Percentiles rank a stretch among this genome's conserved stretches.
Evolutionary conservation across 2,329 filamentous ascomycete genomes (phyloP).

Genomic region (Nannizziopsis arthrosporioides): DNA sequence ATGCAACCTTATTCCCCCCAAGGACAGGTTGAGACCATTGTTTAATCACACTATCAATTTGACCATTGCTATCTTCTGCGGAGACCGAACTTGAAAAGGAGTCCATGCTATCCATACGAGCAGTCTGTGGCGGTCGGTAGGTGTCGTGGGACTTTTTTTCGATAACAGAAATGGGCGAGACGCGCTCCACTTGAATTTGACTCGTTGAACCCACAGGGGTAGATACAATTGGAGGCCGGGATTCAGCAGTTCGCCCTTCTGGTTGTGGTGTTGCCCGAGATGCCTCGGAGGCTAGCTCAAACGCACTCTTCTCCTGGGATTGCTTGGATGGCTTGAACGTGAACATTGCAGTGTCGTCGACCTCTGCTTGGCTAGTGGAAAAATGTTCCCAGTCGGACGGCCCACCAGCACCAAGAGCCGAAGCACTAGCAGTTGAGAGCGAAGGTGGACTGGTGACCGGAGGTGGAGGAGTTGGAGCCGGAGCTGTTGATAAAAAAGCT

Average conservation of each 20-base stretch:
- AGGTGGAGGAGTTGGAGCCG: constrained; percentile 18
- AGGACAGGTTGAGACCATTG: constrained; percentile 32
- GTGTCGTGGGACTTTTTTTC: neutral
- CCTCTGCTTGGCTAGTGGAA: constrained; percentile 24
- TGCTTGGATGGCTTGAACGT: constrained; percentile 8
- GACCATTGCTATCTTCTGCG: constrained; percentile 22
- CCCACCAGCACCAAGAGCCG: constrained; percentile 31
- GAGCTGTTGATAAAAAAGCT: constrained; percentile 15
- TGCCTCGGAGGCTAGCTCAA: constrained; percentile 10
- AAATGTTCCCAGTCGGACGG: constrained; percentile 41
- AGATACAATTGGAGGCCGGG: neutral
- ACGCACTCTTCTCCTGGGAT: constrained; percentile 10
- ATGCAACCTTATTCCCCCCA: constrained; percentile 10
- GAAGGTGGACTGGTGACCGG: constrained; percentile 8
- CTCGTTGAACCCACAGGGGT: neutral
- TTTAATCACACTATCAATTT: constrained; percentile 36
- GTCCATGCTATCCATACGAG: constrained; percentile 23
- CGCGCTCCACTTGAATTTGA: neutral
- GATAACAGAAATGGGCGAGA: neutral
- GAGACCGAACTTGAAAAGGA: constrained; percentile 22
- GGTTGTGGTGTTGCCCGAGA: neutral
- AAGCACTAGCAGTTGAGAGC: constrained; percentile 15
- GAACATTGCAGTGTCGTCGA: constrained; percentile 25
- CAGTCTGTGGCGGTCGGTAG: constrained; percentile 12
- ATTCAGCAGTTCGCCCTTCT: neutral